Percentiles rank a stretch among this genome's conserved stretches.
Conservation (phyloP, 2,329 filamentous ascomycete genomes). For the Ceratocystis smalleyi region DNA sequence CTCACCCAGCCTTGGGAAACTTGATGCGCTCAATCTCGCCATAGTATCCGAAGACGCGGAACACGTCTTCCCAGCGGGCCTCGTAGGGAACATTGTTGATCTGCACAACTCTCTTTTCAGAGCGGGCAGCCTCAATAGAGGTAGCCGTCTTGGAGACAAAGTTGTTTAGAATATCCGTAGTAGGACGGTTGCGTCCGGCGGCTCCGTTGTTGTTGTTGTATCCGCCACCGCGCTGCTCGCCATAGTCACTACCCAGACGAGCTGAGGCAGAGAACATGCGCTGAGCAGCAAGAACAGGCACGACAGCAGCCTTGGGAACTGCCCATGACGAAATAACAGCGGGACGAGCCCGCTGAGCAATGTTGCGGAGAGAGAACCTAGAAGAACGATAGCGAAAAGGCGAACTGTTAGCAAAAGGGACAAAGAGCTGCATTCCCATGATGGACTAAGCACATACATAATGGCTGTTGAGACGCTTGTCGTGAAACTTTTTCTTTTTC, state of each 20-base stretch:
- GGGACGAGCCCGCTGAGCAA: slow-evolving; percentile 14
- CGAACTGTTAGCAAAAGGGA: not conserved
- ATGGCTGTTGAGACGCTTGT: not conserved
- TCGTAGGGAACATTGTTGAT: slow-evolving; percentile 12
- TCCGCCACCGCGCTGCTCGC: not conserved
- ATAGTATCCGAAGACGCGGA: slow-evolving; percentile 16
- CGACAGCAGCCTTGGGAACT: not conserved
- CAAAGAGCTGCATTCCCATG: not conserved
- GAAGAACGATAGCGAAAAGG: not conserved
- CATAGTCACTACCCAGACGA: not conserved
- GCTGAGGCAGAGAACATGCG: slow-evolving; percentile 11
- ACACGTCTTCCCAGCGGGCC: slow-evolving; percentile 15
- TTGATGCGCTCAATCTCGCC: slow-evolving; percentile 16
- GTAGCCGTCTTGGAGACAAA: slow-evolving; percentile 14
- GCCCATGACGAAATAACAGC: slow-evolving; percentile 6
- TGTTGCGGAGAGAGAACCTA: slow-evolving; percentile 14
- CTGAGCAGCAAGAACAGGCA: not conserved
- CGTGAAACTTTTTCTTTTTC: not conserved
- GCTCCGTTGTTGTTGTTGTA: slow-evolving; percentile 1
- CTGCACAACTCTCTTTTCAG: slow-evolving; percentile 13
- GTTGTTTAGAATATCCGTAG: slow-evolving; percentile 10
- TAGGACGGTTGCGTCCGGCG: not conserved
- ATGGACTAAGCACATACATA: not conserved
- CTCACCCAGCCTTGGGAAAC: slow-evolving; percentile 14
- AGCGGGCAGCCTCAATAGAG: slow-evolving; percentile 7